A percentile compares a stretch with the other conserved stretches of the same genome.
Conservation (phyloP, 768 basidiomycete genomes). For the Boletus rubroflammeus region DNA sequence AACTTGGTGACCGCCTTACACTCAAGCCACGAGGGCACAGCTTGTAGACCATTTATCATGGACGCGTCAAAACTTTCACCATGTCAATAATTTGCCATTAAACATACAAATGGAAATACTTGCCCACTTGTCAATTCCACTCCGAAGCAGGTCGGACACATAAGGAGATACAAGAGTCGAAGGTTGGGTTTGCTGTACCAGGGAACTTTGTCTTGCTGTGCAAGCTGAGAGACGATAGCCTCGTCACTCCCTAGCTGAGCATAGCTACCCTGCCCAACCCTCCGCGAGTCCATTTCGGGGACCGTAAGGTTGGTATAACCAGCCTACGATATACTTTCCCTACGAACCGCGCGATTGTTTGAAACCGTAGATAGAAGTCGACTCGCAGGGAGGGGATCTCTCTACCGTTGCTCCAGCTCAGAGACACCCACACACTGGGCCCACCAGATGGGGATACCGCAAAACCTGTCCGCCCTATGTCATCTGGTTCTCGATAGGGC, state of each 20-base stretch:
- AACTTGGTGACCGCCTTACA: slow-evolving; percentile 36
- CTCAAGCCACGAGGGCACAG: slow-evolving; percentile 52
- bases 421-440: neutral
- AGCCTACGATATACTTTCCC: neutral
- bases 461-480: neutral
- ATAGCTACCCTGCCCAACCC: neutral
- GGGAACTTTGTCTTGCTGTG: slow-evolving; percentile 45
- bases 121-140: slow-evolving; percentile 21
- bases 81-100: neutral
- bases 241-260: slow-evolving; percentile 2
- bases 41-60: slow-evolving; percentile 62
- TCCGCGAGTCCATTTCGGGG: slow-evolving; percentile 3
- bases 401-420: neutral
- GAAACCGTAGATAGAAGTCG: neutral
- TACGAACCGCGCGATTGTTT: neutral
- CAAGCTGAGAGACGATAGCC: slow-evolving; percentile 17
- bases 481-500: neutral
- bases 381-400: neutral
- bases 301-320: neutral
- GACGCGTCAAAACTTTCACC: slow-evolving; percentile 36
- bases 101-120: neutral
- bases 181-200: slow-evolving; percentile 66
- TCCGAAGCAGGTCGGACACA: slow-evolving; percentile 41
- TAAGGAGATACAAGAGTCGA: slow-evolving; percentile 49
- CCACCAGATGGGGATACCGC: neutral